Evolutionary conservation across 139 green algal genomes (phyloP).

Genomic region (Pedinophyceae sp.): DNA sequence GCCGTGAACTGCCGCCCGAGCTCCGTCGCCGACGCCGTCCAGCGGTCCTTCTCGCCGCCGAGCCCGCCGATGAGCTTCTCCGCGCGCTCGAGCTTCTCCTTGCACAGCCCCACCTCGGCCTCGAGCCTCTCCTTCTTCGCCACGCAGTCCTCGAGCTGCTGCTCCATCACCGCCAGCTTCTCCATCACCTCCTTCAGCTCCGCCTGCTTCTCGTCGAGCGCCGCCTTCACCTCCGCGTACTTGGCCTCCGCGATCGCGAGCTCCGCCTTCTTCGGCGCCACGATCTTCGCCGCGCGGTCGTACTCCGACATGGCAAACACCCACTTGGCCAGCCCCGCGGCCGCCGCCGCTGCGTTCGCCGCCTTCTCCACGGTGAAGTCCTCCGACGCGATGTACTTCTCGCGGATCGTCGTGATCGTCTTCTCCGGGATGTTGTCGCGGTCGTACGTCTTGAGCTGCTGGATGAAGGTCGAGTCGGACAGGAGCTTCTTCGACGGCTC

Average conservation of each 20-base stretch:
- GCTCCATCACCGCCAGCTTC: slow-evolving; percentile 2
- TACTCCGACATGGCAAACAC: slow-evolving; percentile 22
- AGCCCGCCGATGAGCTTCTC: slow-evolving; percentile 27
- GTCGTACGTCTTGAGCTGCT: slow-evolving; percentile 20
- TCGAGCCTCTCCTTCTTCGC: slow-evolving; percentile 18
- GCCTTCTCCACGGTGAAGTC: slow-evolving; percentile 23
- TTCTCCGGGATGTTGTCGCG: slow-evolving; percentile 21
- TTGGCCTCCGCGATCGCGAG: slow-evolving; percentile 3
- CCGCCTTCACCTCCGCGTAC: slow-evolving; percentile 3
- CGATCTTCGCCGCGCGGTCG: slow-evolving; percentile 22
- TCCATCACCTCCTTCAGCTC: slow-evolving; percentile 12
- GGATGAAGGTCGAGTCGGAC: slow-evolving; percentile 13
- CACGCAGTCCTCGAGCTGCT: slow-evolving; percentile 14
- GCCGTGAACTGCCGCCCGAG: not conserved
- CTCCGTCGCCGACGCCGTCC: slow-evolving; percentile 7
- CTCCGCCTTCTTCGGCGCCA: slow-evolving; percentile 17
- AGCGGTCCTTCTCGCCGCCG: slow-evolving; percentile 16
- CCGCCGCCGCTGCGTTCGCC: slow-evolving; percentile 13
- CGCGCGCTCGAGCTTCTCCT: slow-evolving; percentile 21
- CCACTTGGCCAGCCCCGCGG: slow-evolving; percentile 25
- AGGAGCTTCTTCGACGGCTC: slow-evolving; percentile 11
- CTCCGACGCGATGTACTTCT: slow-evolving; percentile 13
- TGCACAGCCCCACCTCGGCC: slow-evolving; percentile 21
- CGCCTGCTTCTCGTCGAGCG: slow-evolving; percentile 6
- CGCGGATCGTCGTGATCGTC: slow-evolving; percentile 19